Evolutionary conservation across 2,329 filamentous ascomycete genomes (phyloP).

Genomic region (Camillea tinctor): DNA sequence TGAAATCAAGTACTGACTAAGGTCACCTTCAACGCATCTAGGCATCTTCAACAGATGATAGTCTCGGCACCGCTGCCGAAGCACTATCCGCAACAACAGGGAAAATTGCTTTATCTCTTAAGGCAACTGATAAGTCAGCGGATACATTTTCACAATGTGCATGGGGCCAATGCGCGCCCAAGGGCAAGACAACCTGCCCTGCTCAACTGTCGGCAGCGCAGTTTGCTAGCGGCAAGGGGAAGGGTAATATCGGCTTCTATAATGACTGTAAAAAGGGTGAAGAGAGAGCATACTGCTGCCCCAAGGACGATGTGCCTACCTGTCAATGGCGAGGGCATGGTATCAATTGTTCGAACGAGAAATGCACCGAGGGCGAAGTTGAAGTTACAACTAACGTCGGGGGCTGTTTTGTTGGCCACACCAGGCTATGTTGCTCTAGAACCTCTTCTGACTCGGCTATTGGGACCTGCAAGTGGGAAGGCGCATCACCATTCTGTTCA

Average conservation of each 20-base stretch:
- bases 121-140: constrained; percentile 1
- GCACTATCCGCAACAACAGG: background rate
- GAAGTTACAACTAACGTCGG: too few species aligned
- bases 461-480: too few species aligned
- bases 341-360: too few species aligned
- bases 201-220: background rate
- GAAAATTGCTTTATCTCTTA: background rate
- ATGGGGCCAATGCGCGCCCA: background rate
- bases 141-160: background rate
- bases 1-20: too few species aligned
- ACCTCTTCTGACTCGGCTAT: too few species aligned
- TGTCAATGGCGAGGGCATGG: too few species aligned
- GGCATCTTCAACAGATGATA: background rate
- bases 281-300: background rate
- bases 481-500: too few species aligned
- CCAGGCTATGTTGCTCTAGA: too few species aligned
- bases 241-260: background rate
- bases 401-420: too few species aligned
- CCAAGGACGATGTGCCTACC: too few species aligned
- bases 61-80: background rate
- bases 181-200: background rate
- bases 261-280: background rate
- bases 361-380: too few species aligned
- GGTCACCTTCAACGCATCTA: background rate
- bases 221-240: background rate